Evolutionary conservation across 805 yeast genomes (phyloP).

Genomic region (Saturnispora halmiae): DNA sequence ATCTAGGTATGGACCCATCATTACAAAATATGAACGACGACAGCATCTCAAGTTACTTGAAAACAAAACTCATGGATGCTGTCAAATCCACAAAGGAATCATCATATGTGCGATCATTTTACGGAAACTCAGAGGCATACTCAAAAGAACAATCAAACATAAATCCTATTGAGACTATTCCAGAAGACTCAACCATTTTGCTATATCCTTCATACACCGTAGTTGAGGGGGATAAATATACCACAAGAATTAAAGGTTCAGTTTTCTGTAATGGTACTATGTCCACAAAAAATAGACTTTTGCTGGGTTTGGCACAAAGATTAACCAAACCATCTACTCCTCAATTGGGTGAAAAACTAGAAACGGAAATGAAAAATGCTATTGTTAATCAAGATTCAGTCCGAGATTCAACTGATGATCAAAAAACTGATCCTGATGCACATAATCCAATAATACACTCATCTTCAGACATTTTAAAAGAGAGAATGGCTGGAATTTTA

Average conservation of each 20-base stretch:
- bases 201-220: constrained; percentile 52
- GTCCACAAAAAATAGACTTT: constrained; percentile 60
- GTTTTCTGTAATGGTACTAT: constrained; percentile 58
- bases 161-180: constrained; percentile 26
- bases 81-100: constrained; percentile 43
- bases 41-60: constrained; percentile 19
- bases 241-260: constrained; percentile 65
- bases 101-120: constrained; percentile 38
- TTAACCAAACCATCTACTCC: constrained; percentile 35
- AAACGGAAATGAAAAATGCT: constrained; percentile 30
- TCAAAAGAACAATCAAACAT: constrained; percentile 4
- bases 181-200: constrained; percentile 51
- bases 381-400: constrained; percentile 22
- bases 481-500: constrained; percentile 61
- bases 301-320: constrained; percentile 62
- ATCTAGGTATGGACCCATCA: constrained; percentile 6
- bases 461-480: constrained; percentile 36
- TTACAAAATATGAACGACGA: constrained; percentile 14
- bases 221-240: constrained; percentile 30
- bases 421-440: constrained; percentile 19
- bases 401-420: background rate
- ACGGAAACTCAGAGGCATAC: constrained; percentile 21
- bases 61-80: constrained; percentile 37
- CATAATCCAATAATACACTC: constrained; percentile 15
- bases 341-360: constrained; percentile 29